Evolutionary conservation across 2,329 filamentous ascomycete species (phyloP), one percentile per base, ranked within the genome.

Genomic region (Botryotinia convoluta): DNA sequence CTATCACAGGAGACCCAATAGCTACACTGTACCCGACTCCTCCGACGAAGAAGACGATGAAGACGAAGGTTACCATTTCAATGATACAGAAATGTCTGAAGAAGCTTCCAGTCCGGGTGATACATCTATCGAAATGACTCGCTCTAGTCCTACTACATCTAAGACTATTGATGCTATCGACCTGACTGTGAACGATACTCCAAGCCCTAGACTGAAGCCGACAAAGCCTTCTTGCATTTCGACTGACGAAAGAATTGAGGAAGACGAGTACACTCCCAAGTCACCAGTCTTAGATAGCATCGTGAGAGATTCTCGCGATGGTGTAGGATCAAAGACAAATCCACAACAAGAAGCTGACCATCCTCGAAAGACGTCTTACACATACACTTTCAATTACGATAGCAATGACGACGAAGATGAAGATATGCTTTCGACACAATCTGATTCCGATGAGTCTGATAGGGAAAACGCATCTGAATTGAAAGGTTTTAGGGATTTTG

Each of bases 161-260:
- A 67, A 76, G 32, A 64, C 73, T 39, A 71, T 76, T 45, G 72
- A 77, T 51, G 62, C 77, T 20, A 81, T 81, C 42, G 80, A 81
- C 69, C 76, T 80, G 48, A 81, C 80, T n/a, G 60, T 76, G 65
- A 76, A 81, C 61, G 80, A 81, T 54, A 77, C 75, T 74, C 76
- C 65, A 57, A 71, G 10, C 60, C 73, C 54, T 37, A 60, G n/a
- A 18, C 2, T 61, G 29, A 22, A 29, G 22, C 26, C 45, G 42
- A 69, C 39, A 10, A 48, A 42, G 39, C 26, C 65, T 68, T 32
- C 48, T n/a, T 57, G 6, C 26, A 54, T 42, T 42, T 12, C 32
- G n/a, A 29, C 64, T 4, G 5, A n/a, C n/a, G 39, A 42, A n/a
- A 42, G 39, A 57, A 6, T n/a, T 10, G 7, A 42, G 48, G 35